Conservation (phyloP, 202 grass and related monocot species). For the Brachypodium distachyon region DNA sequence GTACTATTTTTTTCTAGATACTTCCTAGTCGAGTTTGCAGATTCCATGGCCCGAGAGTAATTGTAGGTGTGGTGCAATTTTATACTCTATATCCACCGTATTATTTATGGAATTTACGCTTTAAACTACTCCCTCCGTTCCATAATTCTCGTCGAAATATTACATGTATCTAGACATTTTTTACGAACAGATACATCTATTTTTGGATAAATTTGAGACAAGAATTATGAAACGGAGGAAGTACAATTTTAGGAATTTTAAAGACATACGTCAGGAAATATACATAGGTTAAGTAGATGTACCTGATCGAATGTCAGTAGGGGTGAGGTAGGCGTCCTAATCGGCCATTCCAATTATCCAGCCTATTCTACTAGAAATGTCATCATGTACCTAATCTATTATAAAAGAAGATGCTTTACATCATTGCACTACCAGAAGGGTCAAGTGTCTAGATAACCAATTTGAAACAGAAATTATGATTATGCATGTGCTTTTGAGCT, state of each 20-base stretch:
- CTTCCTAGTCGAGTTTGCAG: not conserved
- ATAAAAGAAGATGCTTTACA: conserved; percentile 3
- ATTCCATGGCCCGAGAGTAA: not conserved
- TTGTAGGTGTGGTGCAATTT: not conserved
- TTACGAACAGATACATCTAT: too few relatives aligned
- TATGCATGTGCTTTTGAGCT: not conserved
- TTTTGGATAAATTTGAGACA: too few relatives aligned
- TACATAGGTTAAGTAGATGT: not conserved
- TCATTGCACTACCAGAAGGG: not conserved
- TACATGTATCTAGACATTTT: too few relatives aligned
- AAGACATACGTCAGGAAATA: not conserved
- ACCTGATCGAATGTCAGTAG: conserved; percentile 2
- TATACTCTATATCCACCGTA: not conserved
- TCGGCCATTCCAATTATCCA: not conserved
- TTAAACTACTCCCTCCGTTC: too few relatives aligned
- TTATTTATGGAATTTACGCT: too few relatives aligned
- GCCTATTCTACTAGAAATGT: not conserved
- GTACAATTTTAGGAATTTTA: not conserved
- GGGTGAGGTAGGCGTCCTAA: conserved; percentile 20
- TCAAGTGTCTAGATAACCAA: not conserved
- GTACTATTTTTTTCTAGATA: not conserved
- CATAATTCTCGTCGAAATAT: too few relatives aligned
- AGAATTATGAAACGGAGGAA: too few relatives aligned
- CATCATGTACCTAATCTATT: not conserved
- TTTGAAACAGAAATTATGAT: not conserved